Conservation (phyloP, 2,329 filamentous ascomycete species). For the Penicillium sp. region DNA sequence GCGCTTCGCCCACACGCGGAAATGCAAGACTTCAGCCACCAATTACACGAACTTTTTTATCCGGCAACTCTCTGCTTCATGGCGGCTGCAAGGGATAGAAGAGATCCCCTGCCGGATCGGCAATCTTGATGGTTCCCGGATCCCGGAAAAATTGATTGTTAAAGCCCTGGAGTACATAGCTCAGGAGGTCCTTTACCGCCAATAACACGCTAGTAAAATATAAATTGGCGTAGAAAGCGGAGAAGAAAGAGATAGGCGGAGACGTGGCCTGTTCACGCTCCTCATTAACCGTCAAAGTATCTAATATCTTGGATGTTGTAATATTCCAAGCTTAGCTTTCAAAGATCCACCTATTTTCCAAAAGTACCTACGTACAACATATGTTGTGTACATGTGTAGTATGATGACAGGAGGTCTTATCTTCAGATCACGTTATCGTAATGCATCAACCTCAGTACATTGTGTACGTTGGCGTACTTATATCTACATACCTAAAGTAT, state of each 20-base stretch:
- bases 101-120: conserved; percentile 21
- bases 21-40: not conserved
- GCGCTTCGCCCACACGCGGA: not conserved
- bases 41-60: not conserved
- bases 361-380: no score
- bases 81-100: conserved; percentile 22
- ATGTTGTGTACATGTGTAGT: not conserved
- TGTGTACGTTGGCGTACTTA: no score
- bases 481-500: no score
- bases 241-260: conserved; percentile 15
- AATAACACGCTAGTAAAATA: conserved; percentile 12
- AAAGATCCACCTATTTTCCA: no score
- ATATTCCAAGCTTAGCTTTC: no score
- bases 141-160: conserved; percentile 1
- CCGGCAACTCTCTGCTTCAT: conserved; percentile 19
- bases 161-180: no score
- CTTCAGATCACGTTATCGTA: not conserved
- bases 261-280: conserved; percentile 28
- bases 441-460: no score
- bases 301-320: no score
- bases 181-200: conserved; percentile 2
- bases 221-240: conserved; percentile 5
- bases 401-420: not conserved
- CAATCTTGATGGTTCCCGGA: conserved; percentile 10
- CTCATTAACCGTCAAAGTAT: not conserved